Base-by-base conservation (phyloP, 257 asterid species). In the Nicotiana tabacum region DNA sequence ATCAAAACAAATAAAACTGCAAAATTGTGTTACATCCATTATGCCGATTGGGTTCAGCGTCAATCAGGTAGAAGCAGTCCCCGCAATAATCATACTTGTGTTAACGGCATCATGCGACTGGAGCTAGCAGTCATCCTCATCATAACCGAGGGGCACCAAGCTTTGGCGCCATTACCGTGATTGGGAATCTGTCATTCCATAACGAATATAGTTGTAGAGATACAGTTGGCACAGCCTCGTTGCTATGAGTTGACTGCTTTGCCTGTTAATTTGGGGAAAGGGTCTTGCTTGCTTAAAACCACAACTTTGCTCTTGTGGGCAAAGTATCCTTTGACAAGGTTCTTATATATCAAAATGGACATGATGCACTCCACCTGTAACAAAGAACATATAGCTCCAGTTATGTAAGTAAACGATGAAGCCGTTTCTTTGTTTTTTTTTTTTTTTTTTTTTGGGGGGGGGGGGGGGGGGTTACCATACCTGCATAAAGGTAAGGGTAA, bases 241-340 rank as follows among this genome's bases (percentile, higher is more conserved):
- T 56, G 24, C 83, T 95, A 93, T 17, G 93, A 81, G 85, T 80
- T 86, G 70, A 91, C 96, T 9, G 98, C 95, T 85, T 90, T 93
- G 84, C 98, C 98, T 58, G 93, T 91, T 83, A 93, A 90, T 88
- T 87, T 94, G 12, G 98, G 99, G 87, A 96, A 96, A 74, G 99
- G 98, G 66, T 94, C 99, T 81, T 96, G 98, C 87, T 96, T 96
- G 92, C 98, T 94, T 68, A 94, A 81, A 83, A 96, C 98, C 68
- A 86, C 98, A 79, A 96, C 98, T 86, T 96, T 96, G 82, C 97
- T 96, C 89, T 96, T 94, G 90, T 96, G 98, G 70, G 98, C 99
- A 82, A 94, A 96, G 87, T 96, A 96, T 32, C 99, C 98, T 90
- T 94, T 96, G 77, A 96, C 85, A 27, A 94, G 94, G 89, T 92